Evolutionary conservation across 192 early-diverging fungal species (phyloP), one percentile per base, ranked within the genome.

Genomic region (Podila epicladia): DNA sequence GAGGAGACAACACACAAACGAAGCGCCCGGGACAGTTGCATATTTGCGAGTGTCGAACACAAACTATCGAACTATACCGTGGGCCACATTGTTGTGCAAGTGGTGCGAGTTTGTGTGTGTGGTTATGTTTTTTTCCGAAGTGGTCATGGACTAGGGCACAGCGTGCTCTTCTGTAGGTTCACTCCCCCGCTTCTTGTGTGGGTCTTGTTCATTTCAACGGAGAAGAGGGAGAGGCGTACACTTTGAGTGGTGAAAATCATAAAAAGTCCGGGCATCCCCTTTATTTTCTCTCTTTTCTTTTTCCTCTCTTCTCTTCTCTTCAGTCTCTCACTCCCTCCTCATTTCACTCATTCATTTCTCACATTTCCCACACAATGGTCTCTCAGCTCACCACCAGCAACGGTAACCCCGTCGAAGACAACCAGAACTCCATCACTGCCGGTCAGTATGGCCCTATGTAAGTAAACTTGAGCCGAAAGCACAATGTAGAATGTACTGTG

Each of bases 331-430:
- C 32, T 45, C 67, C 29, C 37, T 24, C n/a, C 53, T 55, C 53
- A 55, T 55, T 55, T 55, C 53, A 24, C 53, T 24, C 24, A 9
- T 26, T 55, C 53, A 55, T 12, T 24, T 55, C 24, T 55, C 22
- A 22, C 53, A 26, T 55, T 55, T 22, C 53, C 8, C 22, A 55
- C 41, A 45, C 41, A 55, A 55, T 55, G 53, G 53, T 4, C 24
- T 55, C 53, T 22, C 53, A 55, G 24, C 53, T 55, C 53, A 55
- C 53, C 53, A 55, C 53, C 53, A 55, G 53, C 53, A 55, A 55
- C 53, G 92, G 92, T 66, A 89, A 90, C 83, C 92, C 92, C 19
- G 91, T 94, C 38, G 91, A 91, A 66, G 89, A 92, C 82, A 92
- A 94, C 85, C 91, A 92, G 82, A 92, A 92, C 51, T 89, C 91